Evolutionary conservation across 805 yeast genomes (phyloP), one percentile per base, ranked within the genome.

Genomic region (Lachancea sp.): DNA sequence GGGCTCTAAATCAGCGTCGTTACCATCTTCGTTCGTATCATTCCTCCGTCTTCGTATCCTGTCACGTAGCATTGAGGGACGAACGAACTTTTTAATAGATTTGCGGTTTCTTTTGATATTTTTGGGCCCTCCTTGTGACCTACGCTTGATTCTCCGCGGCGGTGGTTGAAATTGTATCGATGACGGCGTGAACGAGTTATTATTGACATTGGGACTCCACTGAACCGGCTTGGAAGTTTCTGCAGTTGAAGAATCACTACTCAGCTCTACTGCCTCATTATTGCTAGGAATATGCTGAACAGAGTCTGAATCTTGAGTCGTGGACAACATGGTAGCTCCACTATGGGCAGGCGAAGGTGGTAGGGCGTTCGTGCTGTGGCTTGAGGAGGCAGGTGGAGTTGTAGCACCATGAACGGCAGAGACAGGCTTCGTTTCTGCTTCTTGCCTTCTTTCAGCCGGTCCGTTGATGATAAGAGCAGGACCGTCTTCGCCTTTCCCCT

Each of bases 381-480:
- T 29, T 13, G 31, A 13, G 11, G 31, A 29, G 11, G 15, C 13
- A 11, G 31, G 15, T 3, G 31, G 6, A 29, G 4, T 17, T 5
- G n/a, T 30, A 12, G 3, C 31, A 26, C 32, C 22, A 13, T 8
- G 31, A 13, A 19, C 6, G 12, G 35, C 20, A 15, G 37, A 32
- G 9, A 20, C 13, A 8, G 15, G 11, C n/a, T 37, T 16, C 2
- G 43, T 7, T 22, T 8, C 25, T 16, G 32, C 9, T 7, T 33
- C 43, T 7, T 12, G 30, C 16, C 36, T 13, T 43, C 53, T 41
- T 38, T 51, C 55, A 29, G 55, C 49, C 22, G 98, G 96, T 0
- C 93, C 82, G 48, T 75, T 75, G 36, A 89, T 82, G 7, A 82
- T 78, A 30, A 88, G 64, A 1, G 91, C 89, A 3, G 91, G 93